Base-by-base conservation (phyloP, 345 rosid genomes). In the Eucalyptus victrix region DNA sequence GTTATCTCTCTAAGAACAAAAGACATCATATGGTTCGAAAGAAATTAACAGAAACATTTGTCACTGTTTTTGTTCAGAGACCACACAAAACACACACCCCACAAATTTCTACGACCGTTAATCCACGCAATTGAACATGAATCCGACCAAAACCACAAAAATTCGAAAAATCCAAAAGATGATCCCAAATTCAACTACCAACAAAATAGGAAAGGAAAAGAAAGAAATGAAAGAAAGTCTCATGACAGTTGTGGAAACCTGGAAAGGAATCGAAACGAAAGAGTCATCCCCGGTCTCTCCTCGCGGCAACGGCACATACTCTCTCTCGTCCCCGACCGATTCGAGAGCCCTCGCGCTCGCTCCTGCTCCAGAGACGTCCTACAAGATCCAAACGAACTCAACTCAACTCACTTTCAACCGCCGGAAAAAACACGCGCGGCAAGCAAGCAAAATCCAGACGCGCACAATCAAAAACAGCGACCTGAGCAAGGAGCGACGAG, bases 271-370 rank as follows among this genome's bases (percentile, higher is more conserved):
- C 2, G 89, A 19, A 21, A 94, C 86, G 89, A 94, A 40, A 87
- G 88, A 95, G 90, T 90, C 93, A 87, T 94, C 95, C 32, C 96
- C 97, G 30, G 94, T 89, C 85, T 90, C 91, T 87, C 95, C 95
- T 56, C 87, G 86, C 42, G 92, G 86, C 90, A 94, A 67, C 83
- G 89, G 86, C 44, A 90, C 85, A 49, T 90, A 85, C 60, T 89
- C 91, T 34, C n/a, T 56, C 60, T 86, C 90, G 80, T 90, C 92
- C 53, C 86, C 53, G 69, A 87, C 91, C 65, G 94, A 90, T 88
- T 90, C 90, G 30, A 93, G 92, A 89, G 65, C 42, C 85, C 92
- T 92, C 88, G 44, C 42, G 53, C 87, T 89, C 2, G 88, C 90
- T 42, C 87, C 87, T 37, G 56, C 88, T 21, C 80, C 90, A 21